These are phyloP conservation scores for Penicillium paradoxum DNA, from an alignment of 495 filamentous ascomycete species.

Conservation along the genomic window DNA sequence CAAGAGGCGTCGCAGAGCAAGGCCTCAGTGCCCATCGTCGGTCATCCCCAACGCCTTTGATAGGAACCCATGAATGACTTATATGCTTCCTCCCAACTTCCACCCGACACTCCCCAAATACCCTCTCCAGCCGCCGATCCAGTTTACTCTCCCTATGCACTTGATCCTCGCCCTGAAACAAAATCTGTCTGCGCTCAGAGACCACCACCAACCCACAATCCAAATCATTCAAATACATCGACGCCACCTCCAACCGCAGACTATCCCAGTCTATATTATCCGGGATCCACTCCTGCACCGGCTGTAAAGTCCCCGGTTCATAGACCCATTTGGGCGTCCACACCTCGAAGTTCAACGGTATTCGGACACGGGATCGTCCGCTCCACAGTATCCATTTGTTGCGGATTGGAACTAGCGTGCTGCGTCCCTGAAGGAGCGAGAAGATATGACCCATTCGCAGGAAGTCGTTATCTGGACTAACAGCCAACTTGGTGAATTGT, in stretches of 20 bases:
- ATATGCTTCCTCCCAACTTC: slow-evolving; percentile 3
- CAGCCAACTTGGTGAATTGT: slow-evolving; percentile 1
- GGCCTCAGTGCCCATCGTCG: slow-evolving; percentile 1
- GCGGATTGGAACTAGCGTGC: slow-evolving; percentile 3
- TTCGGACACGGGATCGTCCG: slow-evolving; percentile 2
- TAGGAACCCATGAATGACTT: slow-evolving; percentile 4
- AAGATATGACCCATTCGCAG: slow-evolving; percentile 6
- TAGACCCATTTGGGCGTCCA: slow-evolving; percentile 5
- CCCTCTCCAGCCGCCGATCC: neutral
- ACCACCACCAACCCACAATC: slow-evolving; percentile 7
- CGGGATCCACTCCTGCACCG: neutral
- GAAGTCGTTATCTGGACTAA: neutral
- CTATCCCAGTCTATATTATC: slow-evolving; percentile 9
- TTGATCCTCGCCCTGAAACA: slow-evolving; percentile 5
- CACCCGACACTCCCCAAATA: slow-evolving; percentile 1
- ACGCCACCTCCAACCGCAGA: slow-evolving; percentile 6
- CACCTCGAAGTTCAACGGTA: slow-evolving; percentile 2
- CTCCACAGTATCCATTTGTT: slow-evolving; percentile 9
- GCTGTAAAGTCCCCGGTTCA: neutral
- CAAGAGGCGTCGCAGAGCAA: slow-evolving; percentile 6
- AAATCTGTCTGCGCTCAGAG: slow-evolving; percentile 1
- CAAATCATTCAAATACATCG: slow-evolving; percentile 6
- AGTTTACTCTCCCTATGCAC: slow-evolving; percentile 1
- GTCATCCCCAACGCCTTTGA: slow-evolving; percentile 4
- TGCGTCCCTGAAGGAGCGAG: slow-evolving; percentile 1